phyloP scores from a whole-genome alignment of 2,329 filamentous ascomycete species.

The Epichloe baconii region DNA sequence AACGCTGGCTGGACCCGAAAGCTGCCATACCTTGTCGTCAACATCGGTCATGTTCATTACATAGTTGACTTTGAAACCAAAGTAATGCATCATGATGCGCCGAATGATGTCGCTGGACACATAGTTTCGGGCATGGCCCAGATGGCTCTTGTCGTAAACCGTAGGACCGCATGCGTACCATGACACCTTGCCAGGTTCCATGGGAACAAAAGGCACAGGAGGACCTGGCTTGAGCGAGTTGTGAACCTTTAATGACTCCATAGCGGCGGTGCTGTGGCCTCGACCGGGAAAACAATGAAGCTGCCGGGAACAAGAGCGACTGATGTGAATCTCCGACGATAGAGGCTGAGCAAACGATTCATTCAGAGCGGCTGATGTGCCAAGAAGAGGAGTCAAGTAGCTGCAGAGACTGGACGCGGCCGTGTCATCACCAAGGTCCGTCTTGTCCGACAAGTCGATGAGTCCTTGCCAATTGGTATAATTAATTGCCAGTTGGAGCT shows the following conservation, averaged over 20 bases:
- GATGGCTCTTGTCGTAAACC: slow-evolving; percentile 68
- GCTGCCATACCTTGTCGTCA: slow-evolving; percentile 49
- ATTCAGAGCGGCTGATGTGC: slow-evolving; percentile 16
- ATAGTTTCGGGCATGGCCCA: slow-evolving; percentile 81
- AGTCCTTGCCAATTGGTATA: not conserved
- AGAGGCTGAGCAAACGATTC: slow-evolving; percentile 21
- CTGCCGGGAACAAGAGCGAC: slow-evolving; percentile 15
- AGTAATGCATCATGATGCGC: slow-evolving; percentile 71
- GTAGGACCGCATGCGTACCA: slow-evolving; percentile 91
- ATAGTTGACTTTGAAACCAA: slow-evolving; percentile 70
- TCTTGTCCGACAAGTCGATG: not conserved
- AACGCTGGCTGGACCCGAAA: not conserved
- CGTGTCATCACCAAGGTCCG: slow-evolving; percentile 6
- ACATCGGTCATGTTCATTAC: slow-evolving; percentile 91
- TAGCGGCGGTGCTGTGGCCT: slow-evolving; percentile 24
- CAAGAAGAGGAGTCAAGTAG: slow-evolving; percentile 2
- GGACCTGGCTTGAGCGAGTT: slow-evolving; percentile 63
- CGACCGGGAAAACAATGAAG: slow-evolving; percentile 15
- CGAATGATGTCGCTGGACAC: slow-evolving; percentile 81
- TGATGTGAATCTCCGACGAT: slow-evolving; percentile 13
- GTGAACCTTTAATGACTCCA: slow-evolving; percentile 57
- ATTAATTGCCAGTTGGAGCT: not conserved
- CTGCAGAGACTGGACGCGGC: slow-evolving; percentile 8
- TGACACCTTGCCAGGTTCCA: slow-evolving; percentile 56
- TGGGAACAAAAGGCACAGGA: slow-evolving; percentile 62